phyloP scores from a whole-genome alignment of 768 basidiomycete species.

The Suillus fuscotomentosus region DNA sequence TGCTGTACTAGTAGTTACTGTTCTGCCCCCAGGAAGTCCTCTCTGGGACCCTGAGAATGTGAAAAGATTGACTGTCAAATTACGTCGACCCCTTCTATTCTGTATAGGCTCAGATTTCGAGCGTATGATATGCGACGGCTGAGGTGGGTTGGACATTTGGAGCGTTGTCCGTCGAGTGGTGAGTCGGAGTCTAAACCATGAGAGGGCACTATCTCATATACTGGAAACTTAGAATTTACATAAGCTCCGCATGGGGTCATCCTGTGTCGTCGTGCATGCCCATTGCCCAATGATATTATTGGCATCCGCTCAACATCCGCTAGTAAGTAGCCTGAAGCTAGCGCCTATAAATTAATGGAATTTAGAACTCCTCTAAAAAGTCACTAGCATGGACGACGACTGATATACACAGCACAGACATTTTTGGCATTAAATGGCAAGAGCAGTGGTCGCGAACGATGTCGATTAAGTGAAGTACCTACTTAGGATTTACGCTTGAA shows the following conservation, averaged over 20 bases:
- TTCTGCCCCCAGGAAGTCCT: not conserved
- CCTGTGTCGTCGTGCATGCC: not conserved
- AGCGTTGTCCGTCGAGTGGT: not conserved
- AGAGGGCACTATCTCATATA: not conserved
- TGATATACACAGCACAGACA: not conserved
- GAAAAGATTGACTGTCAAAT: not conserved
- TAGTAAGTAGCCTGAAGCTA: not conserved
- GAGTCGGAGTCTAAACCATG: not conserved
- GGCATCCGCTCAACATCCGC: not conserved
- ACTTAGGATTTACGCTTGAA: not conserved
- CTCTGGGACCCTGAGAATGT: not conserved
- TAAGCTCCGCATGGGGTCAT: no score
- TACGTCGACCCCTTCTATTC: not conserved
- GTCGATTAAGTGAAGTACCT: not conserved
- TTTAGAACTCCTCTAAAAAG: not conserved
- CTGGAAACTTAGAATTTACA: not conserved
- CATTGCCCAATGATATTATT: not conserved
- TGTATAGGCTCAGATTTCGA: not conserved
- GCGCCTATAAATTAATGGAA: not conserved
- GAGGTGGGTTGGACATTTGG: not conserved
- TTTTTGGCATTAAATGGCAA: slow-evolving; percentile 26
- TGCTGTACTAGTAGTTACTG: not conserved
- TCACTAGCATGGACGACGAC: not conserved
- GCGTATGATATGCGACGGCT: no score
- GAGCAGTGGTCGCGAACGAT: not conserved